Percentiles rank a stretch among this genome's conserved stretches.
Evolutionary conservation across 805 yeast species (phyloP).

Genomic region (Monosporozyma unispora): DNA sequence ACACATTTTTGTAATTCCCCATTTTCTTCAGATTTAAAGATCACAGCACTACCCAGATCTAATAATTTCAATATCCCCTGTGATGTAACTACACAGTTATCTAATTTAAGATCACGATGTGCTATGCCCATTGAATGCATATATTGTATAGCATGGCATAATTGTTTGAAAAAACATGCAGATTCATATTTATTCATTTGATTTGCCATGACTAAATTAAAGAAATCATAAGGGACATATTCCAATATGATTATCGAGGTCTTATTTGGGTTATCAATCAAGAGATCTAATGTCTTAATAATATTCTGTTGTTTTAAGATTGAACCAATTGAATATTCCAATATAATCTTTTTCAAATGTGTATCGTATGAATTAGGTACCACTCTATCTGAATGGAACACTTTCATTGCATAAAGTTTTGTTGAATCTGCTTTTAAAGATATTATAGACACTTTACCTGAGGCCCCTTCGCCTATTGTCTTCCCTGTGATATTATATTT

Average conservation of each 20-base stretch:
- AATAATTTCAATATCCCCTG: conserved; percentile 76
- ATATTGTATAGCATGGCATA: conserved; percentile 63
- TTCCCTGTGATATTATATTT: conserved; percentile 71
- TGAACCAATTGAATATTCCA: conserved; percentile 78
- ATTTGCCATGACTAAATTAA: conserved; percentile 87
- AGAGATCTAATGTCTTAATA: conserved; percentile 69
- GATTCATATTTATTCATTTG: conserved; percentile 62
- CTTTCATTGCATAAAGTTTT: conserved; percentile 74
- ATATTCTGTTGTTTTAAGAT: conserved; percentile 70
- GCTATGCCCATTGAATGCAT: conserved; percentile 79
- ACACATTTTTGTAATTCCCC: conserved; percentile 52
- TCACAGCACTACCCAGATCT: conserved; percentile 90
- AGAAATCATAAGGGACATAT: conserved; percentile 84
- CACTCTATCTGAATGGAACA: conserved; percentile 35
- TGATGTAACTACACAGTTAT: conserved; percentile 77
- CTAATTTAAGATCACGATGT: conserved; percentile 86
- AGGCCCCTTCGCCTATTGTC: conserved; percentile 85
- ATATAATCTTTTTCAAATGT: conserved; percentile 67
- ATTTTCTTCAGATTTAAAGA: conserved; percentile 49
- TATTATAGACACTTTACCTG: conserved; percentile 83
- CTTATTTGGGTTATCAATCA: conserved; percentile 26
- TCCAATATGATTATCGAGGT: conserved; percentile 74
- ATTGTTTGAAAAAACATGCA: conserved; percentile 75
- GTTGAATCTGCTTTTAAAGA: conserved; percentile 43
- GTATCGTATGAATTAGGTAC: not conserved